Evolutionary conservation across 257 asterid genomes (phyloP).

Genomic region (Parsonsia alboflavescens): DNA sequence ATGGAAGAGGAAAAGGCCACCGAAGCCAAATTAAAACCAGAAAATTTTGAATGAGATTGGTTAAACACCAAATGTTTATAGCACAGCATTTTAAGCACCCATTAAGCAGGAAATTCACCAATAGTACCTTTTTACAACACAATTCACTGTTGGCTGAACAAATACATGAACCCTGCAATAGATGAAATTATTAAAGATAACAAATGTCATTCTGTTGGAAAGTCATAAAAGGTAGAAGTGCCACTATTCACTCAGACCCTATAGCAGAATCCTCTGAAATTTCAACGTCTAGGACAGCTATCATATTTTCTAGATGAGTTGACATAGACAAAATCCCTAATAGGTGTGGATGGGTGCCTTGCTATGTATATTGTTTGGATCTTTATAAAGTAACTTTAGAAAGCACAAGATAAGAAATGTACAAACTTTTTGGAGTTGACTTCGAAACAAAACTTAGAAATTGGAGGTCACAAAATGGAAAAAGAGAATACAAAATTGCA

Average conservation of each 20-base stretch:
- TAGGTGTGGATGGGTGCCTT: neutral
- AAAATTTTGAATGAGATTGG: neutral
- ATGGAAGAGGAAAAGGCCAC: neutral
- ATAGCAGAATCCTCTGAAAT: neutral
- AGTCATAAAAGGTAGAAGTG: neutral
- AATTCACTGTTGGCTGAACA: conserved; percentile 81
- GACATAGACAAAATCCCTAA: neutral
- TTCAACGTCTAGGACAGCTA: neutral
- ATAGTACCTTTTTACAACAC: conserved; percentile 81
- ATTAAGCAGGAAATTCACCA: conserved; percentile 1
- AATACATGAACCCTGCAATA: conserved; percentile 86
- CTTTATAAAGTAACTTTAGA: neutral
- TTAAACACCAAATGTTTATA: neutral
- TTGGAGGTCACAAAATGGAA: neutral
- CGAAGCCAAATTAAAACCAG: neutral
- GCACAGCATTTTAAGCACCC: neutral
- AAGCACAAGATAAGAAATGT: neutral
- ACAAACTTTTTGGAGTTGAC: neutral
- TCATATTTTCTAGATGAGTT: neutral
- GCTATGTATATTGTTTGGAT: neutral
- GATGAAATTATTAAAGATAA: conserved; percentile 13
- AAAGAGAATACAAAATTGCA: neutral
- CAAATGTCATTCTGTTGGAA: conserved; percentile 3
- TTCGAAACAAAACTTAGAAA: neutral
- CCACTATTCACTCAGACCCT: neutral